Base-by-base conservation (phyloP, 441 rosid species). In the Gossypium trilobum region DNA sequence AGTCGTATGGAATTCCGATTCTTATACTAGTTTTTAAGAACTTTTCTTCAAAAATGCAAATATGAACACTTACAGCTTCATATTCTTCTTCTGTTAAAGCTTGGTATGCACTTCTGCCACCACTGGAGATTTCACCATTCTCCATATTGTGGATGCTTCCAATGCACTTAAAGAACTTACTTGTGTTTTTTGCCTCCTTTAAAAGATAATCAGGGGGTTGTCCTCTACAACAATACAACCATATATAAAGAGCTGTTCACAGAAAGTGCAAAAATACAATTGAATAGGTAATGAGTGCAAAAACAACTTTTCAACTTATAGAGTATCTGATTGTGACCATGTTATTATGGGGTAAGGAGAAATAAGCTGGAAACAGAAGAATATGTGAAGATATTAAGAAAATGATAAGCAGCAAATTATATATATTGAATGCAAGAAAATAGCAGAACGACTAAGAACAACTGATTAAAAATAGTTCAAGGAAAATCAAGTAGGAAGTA, bases 201-300 rank as follows among this genome's bases (percentile, higher is more conserved):
- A 96, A 86, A 58, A 93, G 75, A 81, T 91, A 90, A 85, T 93
- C 99, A 72, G 99, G 98, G 73, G 99, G 99, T 78, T 93, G 97
- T 64, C 81, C 88, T 77, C 99, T 96, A 84, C 80, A 82, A 79
- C 64, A 87, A 71, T 60, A 77, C 74, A 84, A 82, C 25, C 78
- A 56, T 20, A 64, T 42, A 73, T 65, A 77, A 71, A 68, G 79
- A 25, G 70, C 31, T n/a, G 73, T 54, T 76, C 11, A 68, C 68
- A 69, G 54, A 6, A 68, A 55, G 74, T 67, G 52, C 58, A 70
- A 60, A 48, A 14, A 75, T 56, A 48, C 39, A 19, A 66, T 23
- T 36, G 23, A 36, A 50, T 17, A 23, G 68, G 7, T 71, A 64
- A 25, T 29, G 36, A 68, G 70, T 56, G 66, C 16, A 13, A 20